Evolutionary conservation across 2,329 filamentous ascomycete species (phyloP), one percentile per base, ranked within the genome.

Genomic region (Fusarium devonianum): DNA sequence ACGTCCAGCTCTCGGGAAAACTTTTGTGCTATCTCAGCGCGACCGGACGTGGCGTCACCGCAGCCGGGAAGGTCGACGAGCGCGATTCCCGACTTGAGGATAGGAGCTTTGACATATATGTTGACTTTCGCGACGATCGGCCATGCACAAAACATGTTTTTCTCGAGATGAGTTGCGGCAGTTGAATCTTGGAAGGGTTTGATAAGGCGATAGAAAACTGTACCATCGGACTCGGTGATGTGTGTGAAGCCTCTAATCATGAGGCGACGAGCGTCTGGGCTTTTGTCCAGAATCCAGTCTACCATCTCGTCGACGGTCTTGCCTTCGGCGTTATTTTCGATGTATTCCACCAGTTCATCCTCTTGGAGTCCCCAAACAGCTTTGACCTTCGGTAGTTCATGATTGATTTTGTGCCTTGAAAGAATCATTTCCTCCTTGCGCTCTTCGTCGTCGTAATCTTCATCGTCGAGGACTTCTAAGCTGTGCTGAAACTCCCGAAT

Each of bases 11-110:
- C 41, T 0, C 49, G n/a, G 4, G 60, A 60, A 13, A 51, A 62
- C 0, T 48, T 44, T 3, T 49, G 12, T 0, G 70, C 66, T 0
- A 72, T 40, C 0, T 49, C 35, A 0, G 61, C 60, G 2, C 71
- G 67, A 14, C 67, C 67, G 2, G 52, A 45, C 0, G 59, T 50
- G 0, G 50, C 47, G 13, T 84, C 81, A 0, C 77, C 75, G 0
- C 80, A 71, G 7, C 81, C 81, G 0, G 81, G 81, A 0, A 84
- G 68, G 50, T 84, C 79, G 1, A 82, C 79, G 4, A 83, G 68
- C 0, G 77, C 74, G 2, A 79, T 72, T 0, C 80, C 79, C 4
- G 77, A 74, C 1, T 71, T 72, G 1, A 84, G 63, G 1, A 79
- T 73, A 1, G 72, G 60, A 0, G 77, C 69, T 39, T 74, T 78